phyloP scores from a whole-genome alignment of 139 green algal species.

The Chlamydomonas incerta region DNA sequence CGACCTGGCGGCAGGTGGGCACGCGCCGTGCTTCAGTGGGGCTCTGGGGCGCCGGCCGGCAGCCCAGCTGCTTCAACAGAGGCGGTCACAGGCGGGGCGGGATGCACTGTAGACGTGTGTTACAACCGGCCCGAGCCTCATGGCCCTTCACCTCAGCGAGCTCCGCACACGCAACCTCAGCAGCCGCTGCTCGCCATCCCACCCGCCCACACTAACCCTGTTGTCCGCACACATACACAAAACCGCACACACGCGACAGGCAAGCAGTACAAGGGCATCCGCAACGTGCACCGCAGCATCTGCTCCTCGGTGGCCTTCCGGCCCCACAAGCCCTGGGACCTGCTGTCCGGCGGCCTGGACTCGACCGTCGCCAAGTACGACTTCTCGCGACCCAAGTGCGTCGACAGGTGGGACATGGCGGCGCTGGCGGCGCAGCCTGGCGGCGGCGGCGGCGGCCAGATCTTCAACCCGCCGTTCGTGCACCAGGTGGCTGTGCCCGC shows the following conservation, averaged over 20 bases:
- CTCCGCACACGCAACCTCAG: no score
- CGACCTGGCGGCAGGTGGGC: slow-evolving; percentile 41
- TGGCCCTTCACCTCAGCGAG: no score
- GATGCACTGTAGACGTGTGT: no score
- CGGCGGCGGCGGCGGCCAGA: slow-evolving; percentile 47
- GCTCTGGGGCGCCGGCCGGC: no score
- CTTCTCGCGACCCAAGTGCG: slow-evolving; percentile 49
- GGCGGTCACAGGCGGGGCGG: no score
- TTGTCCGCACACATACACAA: background rate
- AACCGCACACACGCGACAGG: background rate
- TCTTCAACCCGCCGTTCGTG: slow-evolving; percentile 80
- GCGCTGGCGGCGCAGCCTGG: background rate
- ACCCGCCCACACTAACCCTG: background rate
- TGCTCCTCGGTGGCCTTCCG: slow-evolving; percentile 65
- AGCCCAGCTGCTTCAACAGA: no score
- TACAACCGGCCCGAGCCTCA: no score
- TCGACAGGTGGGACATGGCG: slow-evolving; percentile 46
- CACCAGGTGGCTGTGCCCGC: slow-evolving; percentile 57
- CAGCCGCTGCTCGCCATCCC: no score
- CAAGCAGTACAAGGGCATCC: slow-evolving; percentile 63
- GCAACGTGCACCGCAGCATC: slow-evolving; percentile 71
- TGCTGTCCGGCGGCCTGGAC: slow-evolving; percentile 77
- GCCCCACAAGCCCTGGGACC: slow-evolving; percentile 66
- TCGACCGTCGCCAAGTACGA: slow-evolving; percentile 64
- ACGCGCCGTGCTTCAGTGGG: no score